Evolutionary conservation across 2,329 filamentous ascomycete species (phyloP).

Genomic region (Hypoxylon sp.): DNA sequence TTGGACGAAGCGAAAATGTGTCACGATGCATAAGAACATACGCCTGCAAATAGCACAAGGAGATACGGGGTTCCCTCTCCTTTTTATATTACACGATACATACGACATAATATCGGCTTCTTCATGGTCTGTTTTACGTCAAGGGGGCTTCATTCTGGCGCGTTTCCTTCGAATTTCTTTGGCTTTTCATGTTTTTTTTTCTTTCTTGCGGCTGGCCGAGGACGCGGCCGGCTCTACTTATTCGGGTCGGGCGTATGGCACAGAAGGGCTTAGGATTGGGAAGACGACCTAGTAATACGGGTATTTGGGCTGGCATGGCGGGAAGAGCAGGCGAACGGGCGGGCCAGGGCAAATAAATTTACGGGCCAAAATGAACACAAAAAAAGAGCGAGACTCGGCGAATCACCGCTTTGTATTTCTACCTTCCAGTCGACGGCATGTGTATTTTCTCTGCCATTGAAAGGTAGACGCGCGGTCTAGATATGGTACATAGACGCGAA

Average conservation of each 20-base stretch:
- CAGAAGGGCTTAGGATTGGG: conserved; percentile 3
- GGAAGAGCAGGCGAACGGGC: conserved; percentile 19
- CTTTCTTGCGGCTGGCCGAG: conserved; percentile 11
- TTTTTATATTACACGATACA: conserved; percentile 14
- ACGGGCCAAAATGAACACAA: conserved; percentile 24
- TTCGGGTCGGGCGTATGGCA: conserved; percentile 25
- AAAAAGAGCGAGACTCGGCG: conserved; percentile 24
- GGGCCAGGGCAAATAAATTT: conserved; percentile 17
- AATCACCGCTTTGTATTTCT: conserved; percentile 32
- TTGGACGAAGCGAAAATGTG: conserved; percentile 11
- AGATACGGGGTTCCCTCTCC: conserved; percentile 11
- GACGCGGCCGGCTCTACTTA: conserved; percentile 11
- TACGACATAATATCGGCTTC: conserved; percentile 31
- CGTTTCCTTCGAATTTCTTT: conserved; percentile 25
- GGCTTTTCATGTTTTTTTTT: conserved; percentile 26
- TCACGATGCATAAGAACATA: conserved; percentile 21
- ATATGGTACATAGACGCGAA: conserved; percentile 36
- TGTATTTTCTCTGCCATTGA: conserved; percentile 29
- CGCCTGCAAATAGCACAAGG: conserved; percentile 27
- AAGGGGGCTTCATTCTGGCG: conserved; percentile 24
- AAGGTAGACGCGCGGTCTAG: conserved; percentile 34
- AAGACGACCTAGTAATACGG: conserved; percentile 16
- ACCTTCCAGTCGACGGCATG: conserved; percentile 23
- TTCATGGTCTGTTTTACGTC: conserved; percentile 28
- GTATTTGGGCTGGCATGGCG: conserved; percentile 23